phyloP scores from a whole-genome alignment of 1,284 basidiomycete genomes.

The Leccinum holopus region DNA sequence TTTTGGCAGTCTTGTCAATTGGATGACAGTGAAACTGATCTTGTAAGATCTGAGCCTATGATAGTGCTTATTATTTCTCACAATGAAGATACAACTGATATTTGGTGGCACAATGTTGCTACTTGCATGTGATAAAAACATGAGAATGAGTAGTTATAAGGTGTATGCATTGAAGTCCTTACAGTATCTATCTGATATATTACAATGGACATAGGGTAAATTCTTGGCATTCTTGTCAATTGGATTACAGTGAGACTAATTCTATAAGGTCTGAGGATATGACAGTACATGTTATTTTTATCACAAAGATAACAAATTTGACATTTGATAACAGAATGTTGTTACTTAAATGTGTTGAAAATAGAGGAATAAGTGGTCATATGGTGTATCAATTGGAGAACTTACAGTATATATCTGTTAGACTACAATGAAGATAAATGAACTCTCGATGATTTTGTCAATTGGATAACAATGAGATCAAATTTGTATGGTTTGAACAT shows the following conservation, averaged over 20 bases:
- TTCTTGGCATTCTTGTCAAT: neutral
- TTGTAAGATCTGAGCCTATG: neutral
- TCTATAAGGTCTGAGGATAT: neutral
- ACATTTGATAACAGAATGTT: neutral
- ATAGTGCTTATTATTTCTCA: neutral
- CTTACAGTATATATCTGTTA: neutral
- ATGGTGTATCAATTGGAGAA: neutral
- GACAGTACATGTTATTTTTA: neutral
- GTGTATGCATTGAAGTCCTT: neutral
- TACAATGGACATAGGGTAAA: neutral
- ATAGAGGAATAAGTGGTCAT: neutral
- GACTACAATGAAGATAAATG: neutral
- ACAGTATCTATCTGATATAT: neutral
- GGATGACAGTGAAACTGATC: neutral
- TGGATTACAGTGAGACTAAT: neutral
- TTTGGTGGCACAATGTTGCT: neutral
- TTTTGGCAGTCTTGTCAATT: neutral
- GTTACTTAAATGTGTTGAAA: neutral
- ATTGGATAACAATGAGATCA: neutral
- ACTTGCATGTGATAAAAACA: neutral
- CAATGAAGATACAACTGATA: neutral
- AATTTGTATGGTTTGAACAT: neutral
- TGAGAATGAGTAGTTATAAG: neutral
- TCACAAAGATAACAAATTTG: neutral
- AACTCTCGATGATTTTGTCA: neutral